A percentile compares a stretch with the other conserved stretches of the same genome.
Evolutionary conservation across 805 yeast species (phyloP).

Genomic region (Wickerhamomyces pijperi): DNA sequence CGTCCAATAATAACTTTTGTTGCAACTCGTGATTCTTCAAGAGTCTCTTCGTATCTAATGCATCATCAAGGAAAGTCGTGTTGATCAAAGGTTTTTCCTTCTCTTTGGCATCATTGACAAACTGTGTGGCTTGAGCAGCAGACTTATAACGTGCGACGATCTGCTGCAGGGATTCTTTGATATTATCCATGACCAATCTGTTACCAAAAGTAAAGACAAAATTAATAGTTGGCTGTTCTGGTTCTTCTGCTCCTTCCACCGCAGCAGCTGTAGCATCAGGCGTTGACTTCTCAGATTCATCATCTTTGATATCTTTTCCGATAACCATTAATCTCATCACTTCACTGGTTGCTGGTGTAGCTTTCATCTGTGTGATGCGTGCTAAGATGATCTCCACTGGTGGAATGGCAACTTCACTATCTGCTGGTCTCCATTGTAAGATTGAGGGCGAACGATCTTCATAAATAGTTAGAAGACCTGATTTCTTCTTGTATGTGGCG

Average conservation of each 20-base stretch:
- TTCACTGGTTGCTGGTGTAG: conserved; percentile 55
- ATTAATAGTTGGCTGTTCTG: background rate
- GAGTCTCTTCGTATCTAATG: conserved; percentile 45
- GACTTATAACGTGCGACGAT: conserved; percentile 52
- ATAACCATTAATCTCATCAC: conserved; percentile 56
- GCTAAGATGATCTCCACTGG: conserved; percentile 30
- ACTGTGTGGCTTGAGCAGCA: conserved; percentile 16
- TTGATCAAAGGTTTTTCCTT: conserved; percentile 21
- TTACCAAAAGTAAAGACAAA: conserved; percentile 54
- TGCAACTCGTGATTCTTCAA: conserved; percentile 68
- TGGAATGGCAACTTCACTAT: conserved; percentile 27
- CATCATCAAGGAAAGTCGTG: conserved; percentile 28
- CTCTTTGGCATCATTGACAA: conserved; percentile 12
- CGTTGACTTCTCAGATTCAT: conserved; percentile 10
- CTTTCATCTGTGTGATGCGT: conserved; percentile 43
- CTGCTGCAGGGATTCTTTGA: conserved; percentile 56
- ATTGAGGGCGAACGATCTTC: conserved; percentile 49
- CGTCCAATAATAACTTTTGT: conserved; percentile 61
- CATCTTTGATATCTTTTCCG: conserved; percentile 27
- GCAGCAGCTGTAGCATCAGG: too few species aligned
- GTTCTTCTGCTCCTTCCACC: too few species aligned
- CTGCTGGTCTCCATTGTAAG: conserved; percentile 49
- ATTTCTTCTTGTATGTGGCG: conserved; percentile 40
- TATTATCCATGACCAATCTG: conserved; percentile 65
- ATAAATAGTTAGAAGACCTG: conserved; percentile 43